These are phyloP conservation scores for Cutaneotrichosporon cavernicola DNA, from an alignment of 1,284 basidiomycete species.

Conservation along the genomic window DNA sequence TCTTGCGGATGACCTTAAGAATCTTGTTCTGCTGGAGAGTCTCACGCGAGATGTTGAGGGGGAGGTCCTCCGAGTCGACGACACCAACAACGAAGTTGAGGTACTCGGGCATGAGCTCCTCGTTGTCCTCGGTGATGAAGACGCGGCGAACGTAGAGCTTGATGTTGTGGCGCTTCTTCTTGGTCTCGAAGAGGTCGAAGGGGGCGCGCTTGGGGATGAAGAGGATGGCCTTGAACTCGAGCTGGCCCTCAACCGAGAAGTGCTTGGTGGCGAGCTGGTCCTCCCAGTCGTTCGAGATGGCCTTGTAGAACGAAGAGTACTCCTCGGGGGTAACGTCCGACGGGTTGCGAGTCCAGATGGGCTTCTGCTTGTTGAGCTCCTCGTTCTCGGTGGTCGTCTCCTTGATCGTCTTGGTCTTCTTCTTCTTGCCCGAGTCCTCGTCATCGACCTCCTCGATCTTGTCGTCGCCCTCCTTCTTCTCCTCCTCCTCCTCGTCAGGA, in stretches of 20 bases:
- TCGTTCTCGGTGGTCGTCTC: constrained; percentile 85
- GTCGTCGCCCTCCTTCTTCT: constrained; percentile 65
- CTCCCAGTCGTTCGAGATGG: constrained; percentile 99
- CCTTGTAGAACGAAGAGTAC: constrained; percentile 98
- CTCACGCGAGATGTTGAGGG: constrained; percentile 99
- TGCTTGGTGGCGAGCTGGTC: constrained; percentile 99
- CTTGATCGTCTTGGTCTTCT: constrained; percentile 98
- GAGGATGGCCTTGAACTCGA: constrained; percentile 99
- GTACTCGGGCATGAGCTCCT: constrained; percentile 99
- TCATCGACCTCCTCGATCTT: constrained; percentile 71
- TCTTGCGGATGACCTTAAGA: constrained; percentile 78
- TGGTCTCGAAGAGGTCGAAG: constrained; percentile 99
- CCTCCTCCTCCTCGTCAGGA: constrained; percentile 67
- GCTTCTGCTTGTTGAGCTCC: constrained; percentile 99
- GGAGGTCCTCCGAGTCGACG: constrained; percentile 99
- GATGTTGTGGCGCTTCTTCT: constrained; percentile 99
- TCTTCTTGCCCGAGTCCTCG: constrained; percentile 74
- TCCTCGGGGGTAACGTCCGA: constrained; percentile 89
- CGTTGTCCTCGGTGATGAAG: constrained; percentile 99
- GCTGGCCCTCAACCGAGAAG: constrained; percentile 99
- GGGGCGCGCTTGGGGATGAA: constrained; percentile 95
- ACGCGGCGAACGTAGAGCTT: constrained; percentile 99
- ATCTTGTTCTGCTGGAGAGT: constrained; percentile 99
- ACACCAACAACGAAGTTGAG: constrained; percentile 99
- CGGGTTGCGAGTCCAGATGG: constrained; percentile 99